Evolutionary conservation across 768 basidiomycete genomes (phyloP), one percentile per base, ranked within the genome.

Genomic region (Boletus huronensis): DNA sequence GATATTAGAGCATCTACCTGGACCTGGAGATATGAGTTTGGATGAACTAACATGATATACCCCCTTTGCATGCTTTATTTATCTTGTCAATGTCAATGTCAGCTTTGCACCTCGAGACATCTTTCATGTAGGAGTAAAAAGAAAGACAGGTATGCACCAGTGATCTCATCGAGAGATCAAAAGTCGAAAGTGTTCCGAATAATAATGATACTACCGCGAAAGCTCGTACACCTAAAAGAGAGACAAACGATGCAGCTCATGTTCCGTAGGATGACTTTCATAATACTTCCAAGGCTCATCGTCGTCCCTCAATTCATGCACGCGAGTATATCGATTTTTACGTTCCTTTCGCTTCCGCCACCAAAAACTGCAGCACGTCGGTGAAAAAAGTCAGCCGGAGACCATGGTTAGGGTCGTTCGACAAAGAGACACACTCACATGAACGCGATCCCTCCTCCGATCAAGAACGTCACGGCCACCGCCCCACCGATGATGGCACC

Each of bases 21-120:
- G 70, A 40, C 67, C 71, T n/a, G 74, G 69, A 5, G 79, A 81
- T 69, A 78, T 82, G 78, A 81, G 79, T 1, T 50, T 79, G 54
- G 80, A 82, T 29, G 81, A 82, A 57, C 55, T 74, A 57, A 75
- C 48, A 48, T 75, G 57, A 62, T 52, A 28, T 50, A 48, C 17
- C 35, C 41, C 6, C 13, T 13, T 2, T 52, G 17, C 40, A 40
- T 58, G 53, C 62, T 50, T 21, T 57, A 68, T 61, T 17, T 66
- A 60, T 29, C 7, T 40, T 42, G 28, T 41, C 26, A 34, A 55
- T 67, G 53, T 50, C 21, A 34, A 23, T 36, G 11, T 40, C 16
- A 19, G 2, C 14, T 54, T 54, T 26, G 25, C 19, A 34, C 29
- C 17, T 21, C 31, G 19, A 32, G 7, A 34, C 5, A 3, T 36